A percentile compares a stretch with the other conserved stretches of the same genome.
Conservation (phyloP, 805 yeast genomes). For the Candida arabinofermentans region DNA sequence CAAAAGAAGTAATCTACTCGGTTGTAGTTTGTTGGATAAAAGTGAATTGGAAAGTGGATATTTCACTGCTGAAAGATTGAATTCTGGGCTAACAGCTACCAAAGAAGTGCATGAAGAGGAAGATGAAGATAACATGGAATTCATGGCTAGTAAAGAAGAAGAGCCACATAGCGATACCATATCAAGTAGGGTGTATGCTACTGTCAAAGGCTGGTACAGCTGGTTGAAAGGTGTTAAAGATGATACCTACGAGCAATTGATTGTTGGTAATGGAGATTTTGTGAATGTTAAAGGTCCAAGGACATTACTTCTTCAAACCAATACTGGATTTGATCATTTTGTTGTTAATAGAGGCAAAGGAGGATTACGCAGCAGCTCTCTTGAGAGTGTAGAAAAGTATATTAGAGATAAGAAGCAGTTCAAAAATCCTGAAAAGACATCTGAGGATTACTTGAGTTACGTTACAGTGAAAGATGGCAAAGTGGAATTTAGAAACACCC, state of each 20-base stretch:
- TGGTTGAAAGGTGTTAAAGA: not conserved
- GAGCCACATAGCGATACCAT: slow-evolving; percentile 4
- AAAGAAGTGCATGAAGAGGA: slow-evolving; percentile 8
- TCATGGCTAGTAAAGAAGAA: slow-evolving; percentile 12
- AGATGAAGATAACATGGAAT: slow-evolving; percentile 4
- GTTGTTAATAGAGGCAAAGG: slow-evolving; percentile 3
- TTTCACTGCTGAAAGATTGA: slow-evolving; percentile 15
- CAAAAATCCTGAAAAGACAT: slow-evolving; percentile 15
- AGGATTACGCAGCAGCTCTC: slow-evolving; percentile 1
- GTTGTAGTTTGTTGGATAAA: slow-evolving; percentile 46
- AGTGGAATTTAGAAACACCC: slow-evolving; percentile 41
- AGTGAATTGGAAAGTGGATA: slow-evolving; percentile 33
- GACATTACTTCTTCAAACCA: slow-evolving; percentile 44
- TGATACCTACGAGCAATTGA: slow-evolving; percentile 6
- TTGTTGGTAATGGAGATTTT: slow-evolving; percentile 39
- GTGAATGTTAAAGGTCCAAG: slow-evolving; percentile 55
- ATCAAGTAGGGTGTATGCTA: slow-evolving; percentile 3
- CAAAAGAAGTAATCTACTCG: slow-evolving; percentile 43
- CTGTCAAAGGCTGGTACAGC: not conserved
- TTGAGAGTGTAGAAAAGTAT: slow-evolving; percentile 20
- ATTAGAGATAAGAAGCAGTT: slow-evolving; percentile 18
- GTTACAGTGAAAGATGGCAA: slow-evolving; percentile 42
- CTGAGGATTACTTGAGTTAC: slow-evolving; percentile 46
- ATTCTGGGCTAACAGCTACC: slow-evolving; percentile 1
- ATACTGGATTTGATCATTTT: slow-evolving; percentile 28